Conservation (phyloP, 2,329 filamentous ascomycete species). For the Talaromyces sp. region DNA sequence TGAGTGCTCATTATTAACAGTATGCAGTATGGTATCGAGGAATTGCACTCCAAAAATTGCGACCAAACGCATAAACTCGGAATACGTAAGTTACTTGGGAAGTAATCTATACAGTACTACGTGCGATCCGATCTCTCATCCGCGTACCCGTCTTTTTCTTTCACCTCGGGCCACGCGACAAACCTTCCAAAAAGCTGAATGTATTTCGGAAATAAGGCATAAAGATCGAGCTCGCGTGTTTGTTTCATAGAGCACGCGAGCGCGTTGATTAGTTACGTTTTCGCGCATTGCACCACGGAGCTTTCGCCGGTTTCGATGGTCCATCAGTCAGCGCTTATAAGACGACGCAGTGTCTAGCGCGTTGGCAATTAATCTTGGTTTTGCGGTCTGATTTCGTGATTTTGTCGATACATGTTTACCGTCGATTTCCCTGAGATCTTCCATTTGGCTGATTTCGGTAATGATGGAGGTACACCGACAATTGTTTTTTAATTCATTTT, state of each 20-base stretch:
- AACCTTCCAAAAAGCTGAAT: neutral
- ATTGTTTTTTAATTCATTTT: neutral
- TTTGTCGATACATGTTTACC: neutral
- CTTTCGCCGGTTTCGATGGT: neutral
- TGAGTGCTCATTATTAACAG: neutral
- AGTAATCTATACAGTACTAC: neutral
- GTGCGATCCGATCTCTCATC: neutral
- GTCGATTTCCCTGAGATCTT: neutral
- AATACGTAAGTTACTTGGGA: neutral
- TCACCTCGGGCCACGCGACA: neutral
- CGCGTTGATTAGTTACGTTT: neutral
- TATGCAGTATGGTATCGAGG: neutral
- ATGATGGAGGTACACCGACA: neutral
- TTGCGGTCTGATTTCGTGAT: neutral
- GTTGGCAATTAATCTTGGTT: neutral
- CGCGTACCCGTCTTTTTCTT: neutral
- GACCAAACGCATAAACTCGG: neutral
- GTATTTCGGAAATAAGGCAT: neutral
- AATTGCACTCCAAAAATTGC: neutral
- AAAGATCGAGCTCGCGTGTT: neutral
- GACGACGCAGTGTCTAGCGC: neutral
- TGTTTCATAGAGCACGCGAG: constrained; percentile 2
- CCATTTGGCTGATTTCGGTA: neutral
- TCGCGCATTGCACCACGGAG: neutral
- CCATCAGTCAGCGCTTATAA: neutral